phyloP scores from a whole-genome alignment of 2,329 filamentous ascomycete species.

The Ophiostoma fasciatum region DNA sequence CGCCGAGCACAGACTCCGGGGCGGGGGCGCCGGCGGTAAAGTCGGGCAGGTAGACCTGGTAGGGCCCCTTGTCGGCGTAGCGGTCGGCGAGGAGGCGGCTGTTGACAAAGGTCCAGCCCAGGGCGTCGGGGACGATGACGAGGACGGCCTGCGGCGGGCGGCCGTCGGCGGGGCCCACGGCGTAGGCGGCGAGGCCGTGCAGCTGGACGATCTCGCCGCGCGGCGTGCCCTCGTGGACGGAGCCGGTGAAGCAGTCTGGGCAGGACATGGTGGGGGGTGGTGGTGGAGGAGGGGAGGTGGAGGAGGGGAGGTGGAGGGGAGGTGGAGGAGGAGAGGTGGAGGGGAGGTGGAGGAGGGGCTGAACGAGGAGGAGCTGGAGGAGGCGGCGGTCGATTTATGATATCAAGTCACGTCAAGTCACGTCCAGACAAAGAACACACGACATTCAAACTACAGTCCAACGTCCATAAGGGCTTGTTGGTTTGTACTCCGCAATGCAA shows the following conservation, averaged over 20 bases:
- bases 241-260: slow-evolving; percentile 31
- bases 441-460: too few species aligned
- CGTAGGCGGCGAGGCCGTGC: slow-evolving; percentile 34
- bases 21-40: slow-evolving; percentile 30
- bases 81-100: slow-evolving; percentile 35
- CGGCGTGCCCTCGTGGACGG: slow-evolving; percentile 27
- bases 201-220: slow-evolving; percentile 29
- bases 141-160: slow-evolving; percentile 29
- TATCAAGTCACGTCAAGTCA: too few species aligned
- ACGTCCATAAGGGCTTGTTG: too few species aligned
- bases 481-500: too few species aligned
- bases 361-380: too few species aligned
- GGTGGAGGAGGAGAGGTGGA: neutral
- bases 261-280: slow-evolving; percentile 17
- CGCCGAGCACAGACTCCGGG: slow-evolving; percentile 18
- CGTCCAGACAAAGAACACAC: too few species aligned
- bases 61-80: slow-evolving; percentile 35
- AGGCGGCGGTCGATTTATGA: too few species aligned
- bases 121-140: slow-evolving; percentile 39
- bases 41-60: slow-evolving; percentile 38
- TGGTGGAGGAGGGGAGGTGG: neutral
- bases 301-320: neutral
- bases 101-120: slow-evolving; percentile 40
- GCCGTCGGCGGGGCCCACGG: slow-evolving; percentile 23
- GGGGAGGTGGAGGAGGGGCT: too few species aligned